Evolutionary conservation across 1,284 basidiomycete species (phyloP).

Genomic region (Fomitopsis palustris): DNA sequence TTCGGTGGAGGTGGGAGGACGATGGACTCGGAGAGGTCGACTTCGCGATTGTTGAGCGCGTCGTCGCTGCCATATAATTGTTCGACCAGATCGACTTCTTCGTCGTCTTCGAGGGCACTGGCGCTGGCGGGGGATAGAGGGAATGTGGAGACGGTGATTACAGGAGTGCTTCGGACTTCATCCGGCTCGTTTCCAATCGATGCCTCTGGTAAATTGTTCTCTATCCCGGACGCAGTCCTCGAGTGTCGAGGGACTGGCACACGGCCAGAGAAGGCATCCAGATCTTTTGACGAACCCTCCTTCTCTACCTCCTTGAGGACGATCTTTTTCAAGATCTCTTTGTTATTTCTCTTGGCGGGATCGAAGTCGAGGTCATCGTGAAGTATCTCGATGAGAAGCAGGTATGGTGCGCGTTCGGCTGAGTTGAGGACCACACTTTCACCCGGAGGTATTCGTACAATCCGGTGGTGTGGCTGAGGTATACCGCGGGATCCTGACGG

Average conservation of each 20-base stretch:
- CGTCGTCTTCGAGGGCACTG: constrained; percentile 46
- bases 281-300: constrained; percentile 51
- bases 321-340: constrained; percentile 82
- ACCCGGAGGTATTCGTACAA: constrained; percentile 95
- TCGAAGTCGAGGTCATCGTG: constrained; percentile 94
- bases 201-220: constrained; percentile 21
- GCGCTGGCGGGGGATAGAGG: constrained; percentile 24
- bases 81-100: constrained; percentile 93
- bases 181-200: constrained; percentile 21
- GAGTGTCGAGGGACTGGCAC: constrained; percentile 10
- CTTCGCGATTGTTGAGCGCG: constrained; percentile 63
- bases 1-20: constrained; percentile 79
- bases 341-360: constrained; percentile 80
- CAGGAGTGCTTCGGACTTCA: constrained; percentile 12
- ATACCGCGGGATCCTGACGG: constrained; percentile 36
- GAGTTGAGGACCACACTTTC: constrained; percentile 99
- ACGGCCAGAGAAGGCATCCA: constrained; percentile 29
- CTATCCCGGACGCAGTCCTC: constrained; percentile 3
- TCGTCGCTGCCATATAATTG: constrained; percentile 84
- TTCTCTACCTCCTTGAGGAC: constrained; percentile 68
- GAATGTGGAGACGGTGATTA: constrained; percentile 10
- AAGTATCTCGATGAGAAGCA: constrained; percentile 92
- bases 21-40: constrained; percentile 79
- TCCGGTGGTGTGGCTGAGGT: constrained; percentile 83
- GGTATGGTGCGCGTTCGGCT: constrained; percentile 92